A percentile compares a stretch with the other conserved stretches of the same genome.
These are phyloP conservation scores for Monosporozyma unispora DNA, from an alignment of 805 yeast genomes.

Conservation along the genomic window DNA sequence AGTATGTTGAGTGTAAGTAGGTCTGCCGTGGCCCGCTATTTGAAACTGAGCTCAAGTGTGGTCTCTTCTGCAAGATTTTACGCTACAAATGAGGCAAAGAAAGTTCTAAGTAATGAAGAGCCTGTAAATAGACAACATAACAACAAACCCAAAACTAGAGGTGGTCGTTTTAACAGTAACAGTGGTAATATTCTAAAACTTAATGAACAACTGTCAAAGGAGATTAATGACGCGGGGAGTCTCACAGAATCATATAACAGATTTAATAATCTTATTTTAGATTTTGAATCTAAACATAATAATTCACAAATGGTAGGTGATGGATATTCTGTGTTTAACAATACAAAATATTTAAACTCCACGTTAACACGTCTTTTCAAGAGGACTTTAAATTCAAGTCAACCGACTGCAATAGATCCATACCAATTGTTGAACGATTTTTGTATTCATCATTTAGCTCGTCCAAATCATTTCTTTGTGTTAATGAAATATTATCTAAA, in stretches of 20 bases:
- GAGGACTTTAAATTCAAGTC: background rate
- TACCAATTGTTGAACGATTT: constrained; percentile 20
- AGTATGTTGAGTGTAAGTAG: background rate
- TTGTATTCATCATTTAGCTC: constrained; percentile 20
- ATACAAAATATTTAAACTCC: background rate
- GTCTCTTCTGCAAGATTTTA: background rate
- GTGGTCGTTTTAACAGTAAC: background rate
- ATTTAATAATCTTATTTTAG: background rate
- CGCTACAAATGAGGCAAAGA: background rate
- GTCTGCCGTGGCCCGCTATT: background rate
- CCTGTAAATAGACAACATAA: background rate
- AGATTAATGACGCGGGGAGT: background rate
- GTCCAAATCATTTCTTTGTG: constrained; percentile 23
- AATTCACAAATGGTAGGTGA: background rate
- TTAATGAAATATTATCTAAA: constrained; percentile 18
- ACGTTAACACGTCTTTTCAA: constrained; percentile 3
- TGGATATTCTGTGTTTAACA: background rate
- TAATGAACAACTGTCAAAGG: constrained; percentile 1
- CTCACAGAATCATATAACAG: background rate
- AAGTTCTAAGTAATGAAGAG: too few relatives aligned
- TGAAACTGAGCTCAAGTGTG: background rate
- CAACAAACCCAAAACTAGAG: too few relatives aligned
- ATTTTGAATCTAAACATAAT: background rate
- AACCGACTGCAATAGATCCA: constrained; percentile 14
- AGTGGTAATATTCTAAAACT: constrained; percentile 1